Evolutionary conservation across 768 basidiomycete genomes (phyloP).

Genomic region (Suillus occidentalis): DNA sequence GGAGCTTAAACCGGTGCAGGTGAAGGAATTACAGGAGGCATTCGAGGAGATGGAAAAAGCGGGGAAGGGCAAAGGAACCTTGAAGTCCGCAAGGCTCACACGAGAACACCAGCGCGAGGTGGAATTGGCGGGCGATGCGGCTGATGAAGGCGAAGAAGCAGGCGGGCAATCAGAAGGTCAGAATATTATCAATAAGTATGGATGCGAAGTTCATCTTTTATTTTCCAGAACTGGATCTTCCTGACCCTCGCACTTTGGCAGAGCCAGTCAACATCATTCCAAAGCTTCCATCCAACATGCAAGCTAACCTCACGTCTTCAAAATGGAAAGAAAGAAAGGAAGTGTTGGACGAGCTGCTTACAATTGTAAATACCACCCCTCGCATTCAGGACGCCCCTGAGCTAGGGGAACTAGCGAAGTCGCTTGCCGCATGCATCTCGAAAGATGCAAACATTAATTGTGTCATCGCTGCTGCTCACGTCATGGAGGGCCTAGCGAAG

Average conservation of each 20-base stretch:
- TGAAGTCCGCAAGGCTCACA: slow-evolving; percentile 81
- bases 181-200: slow-evolving; percentile 13
- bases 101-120: slow-evolving; percentile 73
- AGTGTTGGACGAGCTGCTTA: slow-evolving; percentile 78
- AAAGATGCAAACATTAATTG: slow-evolving; percentile 95
- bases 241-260: slow-evolving; percentile 78
- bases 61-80: slow-evolving; percentile 79
- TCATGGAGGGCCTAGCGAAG: slow-evolving; percentile 83
- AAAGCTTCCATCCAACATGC: slow-evolving; percentile 74
- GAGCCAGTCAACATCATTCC: slow-evolving; percentile 79
- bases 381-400: slow-evolving; percentile 81
- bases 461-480: slow-evolving; percentile 83
- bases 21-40: slow-evolving; percentile 90
- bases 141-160: slow-evolving; percentile 38
- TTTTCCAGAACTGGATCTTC: slow-evolving; percentile 46
- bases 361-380: slow-evolving; percentile 65
- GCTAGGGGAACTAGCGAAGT: slow-evolving; percentile 71
- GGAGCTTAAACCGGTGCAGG: slow-evolving; percentile 95
- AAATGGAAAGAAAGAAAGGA: slow-evolving; percentile 99
- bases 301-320: slow-evolving; percentile 75
- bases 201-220: slow-evolving; percentile 6
- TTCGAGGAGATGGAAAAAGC: slow-evolving; percentile 83
- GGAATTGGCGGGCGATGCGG: slow-evolving; percentile 42
- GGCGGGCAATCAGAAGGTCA: slow-evolving; percentile 56
- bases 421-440: slow-evolving; percentile 78